Base-by-base conservation (phyloP, 2,329 filamentous ascomycete species). In the Capronia coronata region DNA sequence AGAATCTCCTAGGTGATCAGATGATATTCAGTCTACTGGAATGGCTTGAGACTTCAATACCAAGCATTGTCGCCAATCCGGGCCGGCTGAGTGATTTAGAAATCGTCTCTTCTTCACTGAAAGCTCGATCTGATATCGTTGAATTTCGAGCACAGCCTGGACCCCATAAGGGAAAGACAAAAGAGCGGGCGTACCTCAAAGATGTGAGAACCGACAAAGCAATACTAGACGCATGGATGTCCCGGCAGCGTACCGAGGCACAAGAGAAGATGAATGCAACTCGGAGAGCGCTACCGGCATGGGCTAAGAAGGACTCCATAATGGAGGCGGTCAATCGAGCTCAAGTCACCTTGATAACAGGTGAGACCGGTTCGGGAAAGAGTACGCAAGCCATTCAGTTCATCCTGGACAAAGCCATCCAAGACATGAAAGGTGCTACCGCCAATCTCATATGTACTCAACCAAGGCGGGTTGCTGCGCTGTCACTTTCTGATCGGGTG, bases 311-410 rank as follows among this genome's bases (percentile, higher is more conserved):
- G 60, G 82, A 91, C 16, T 74, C 77, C 1, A 87, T 98, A 23
- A 80, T 97, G 8, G 67, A 78, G 16, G 85, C 86, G 0, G 86
- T 98, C 42, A 77, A 77, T 35, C 72, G 76, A 3, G 82, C 91
- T 62, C 84, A 96, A 66, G 89, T 98, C 43, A 95, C 88, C 1
- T 96, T 98, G 62, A 93, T 98, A 60, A 94, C 90, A 37, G 93
- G 93, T 59, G 93, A 97, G 69, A 98, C 93, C 2, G 93, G 93
- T 46, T 95, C 88, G 14, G 93, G 93, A 63, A 98, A 98, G 68
- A 95, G 87, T 42, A 97, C 93, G 0, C 93, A 98, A 66, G 93
- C 88, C 2, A 88, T 97, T 27, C 93, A 98, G 66, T 98, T 97
- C 67, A 77, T 98, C 37, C 75, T 98, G 1, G 93, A 98, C 62